A percentile compares a stretch with the other conserved stretches of the same genome.
Conservation (phyloP, 345 rosid genomes). For the Cardiospermum halicacabum region DNA sequence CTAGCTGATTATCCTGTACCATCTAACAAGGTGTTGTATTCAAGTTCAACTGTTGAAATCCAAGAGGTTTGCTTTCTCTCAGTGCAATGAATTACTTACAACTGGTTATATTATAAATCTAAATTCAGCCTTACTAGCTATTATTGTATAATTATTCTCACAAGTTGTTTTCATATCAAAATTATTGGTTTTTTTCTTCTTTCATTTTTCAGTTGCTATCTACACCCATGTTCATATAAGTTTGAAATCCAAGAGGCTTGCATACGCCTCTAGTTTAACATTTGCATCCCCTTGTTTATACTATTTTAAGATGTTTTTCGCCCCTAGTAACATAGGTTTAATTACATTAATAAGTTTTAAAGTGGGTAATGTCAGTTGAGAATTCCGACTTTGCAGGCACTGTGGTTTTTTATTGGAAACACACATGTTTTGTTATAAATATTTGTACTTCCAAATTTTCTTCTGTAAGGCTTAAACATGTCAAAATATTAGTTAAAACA, state of each 20-base stretch:
- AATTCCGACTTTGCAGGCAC: neutral
- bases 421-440: too few relatives aligned
- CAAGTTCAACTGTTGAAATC: constrained; percentile 70
- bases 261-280: neutral
- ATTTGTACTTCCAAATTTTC: too few relatives aligned
- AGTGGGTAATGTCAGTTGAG: neutral
- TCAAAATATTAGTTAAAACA: neutral
- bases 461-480: too few relatives aligned
- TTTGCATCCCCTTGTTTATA: neutral
- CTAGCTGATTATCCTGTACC: constrained; percentile 70
- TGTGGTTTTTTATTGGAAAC: neutral
- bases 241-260: too few relatives aligned
- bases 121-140: neutral
- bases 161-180: neutral
- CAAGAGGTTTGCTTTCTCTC: constrained; percentile 56
- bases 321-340: neutral
- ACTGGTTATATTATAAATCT: neutral
- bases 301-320: neutral
- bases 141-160: neutral
- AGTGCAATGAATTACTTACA: neutral
- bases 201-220: too few relatives aligned
- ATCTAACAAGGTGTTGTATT: constrained; percentile 59
- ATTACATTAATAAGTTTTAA: neutral
- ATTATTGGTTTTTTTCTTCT: neutral
- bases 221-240: too few relatives aligned